These are phyloP conservation scores for Colletotrichum endophyticum DNA, from an alignment of 2,329 filamentous ascomycete species.

Conservation along the genomic window DNA sequence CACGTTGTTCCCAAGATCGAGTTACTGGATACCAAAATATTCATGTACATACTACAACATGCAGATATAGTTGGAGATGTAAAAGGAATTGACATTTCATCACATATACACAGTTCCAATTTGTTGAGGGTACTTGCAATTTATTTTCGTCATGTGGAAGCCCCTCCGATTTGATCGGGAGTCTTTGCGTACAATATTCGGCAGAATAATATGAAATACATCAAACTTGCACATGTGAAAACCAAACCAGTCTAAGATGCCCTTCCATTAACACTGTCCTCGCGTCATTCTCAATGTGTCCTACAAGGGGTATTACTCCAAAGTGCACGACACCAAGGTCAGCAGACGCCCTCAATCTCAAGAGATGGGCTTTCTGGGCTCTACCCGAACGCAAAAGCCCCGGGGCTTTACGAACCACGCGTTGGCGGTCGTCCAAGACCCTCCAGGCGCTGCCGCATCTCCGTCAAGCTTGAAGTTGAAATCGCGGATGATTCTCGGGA, in stretches of 20 bases:
- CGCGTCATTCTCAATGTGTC: not conserved
- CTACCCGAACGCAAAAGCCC: conserved; percentile 37
- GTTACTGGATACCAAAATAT: not conserved
- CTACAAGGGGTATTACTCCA: not conserved
- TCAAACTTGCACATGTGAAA: fast-evolving
- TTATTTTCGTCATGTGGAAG: not conserved
- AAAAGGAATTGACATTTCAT: not conserved
- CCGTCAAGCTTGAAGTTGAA: conserved; percentile 36
- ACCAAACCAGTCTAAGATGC: not conserved
- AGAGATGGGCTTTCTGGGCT: not conserved
- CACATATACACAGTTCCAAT: fast-evolving
- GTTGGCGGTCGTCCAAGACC: conserved; percentile 38
- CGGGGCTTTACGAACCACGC: conserved; percentile 47
- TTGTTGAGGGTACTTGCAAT: not conserved
- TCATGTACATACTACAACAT: not conserved
- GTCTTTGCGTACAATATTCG: not conserved
- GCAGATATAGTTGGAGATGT: not conserved
- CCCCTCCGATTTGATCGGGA: not conserved
- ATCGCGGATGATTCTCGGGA: conserved; percentile 39
- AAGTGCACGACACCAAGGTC: not conserved
- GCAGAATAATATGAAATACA: not conserved
- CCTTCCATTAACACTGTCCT: fast-evolving
- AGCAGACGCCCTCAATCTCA: not conserved
- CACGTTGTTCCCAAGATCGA: not conserved
- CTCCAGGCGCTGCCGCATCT: not conserved